Evolutionary conservation across 1,139 yeast genomes (phyloP).

Genomic region (Yamadazyma blattariae): DNA sequence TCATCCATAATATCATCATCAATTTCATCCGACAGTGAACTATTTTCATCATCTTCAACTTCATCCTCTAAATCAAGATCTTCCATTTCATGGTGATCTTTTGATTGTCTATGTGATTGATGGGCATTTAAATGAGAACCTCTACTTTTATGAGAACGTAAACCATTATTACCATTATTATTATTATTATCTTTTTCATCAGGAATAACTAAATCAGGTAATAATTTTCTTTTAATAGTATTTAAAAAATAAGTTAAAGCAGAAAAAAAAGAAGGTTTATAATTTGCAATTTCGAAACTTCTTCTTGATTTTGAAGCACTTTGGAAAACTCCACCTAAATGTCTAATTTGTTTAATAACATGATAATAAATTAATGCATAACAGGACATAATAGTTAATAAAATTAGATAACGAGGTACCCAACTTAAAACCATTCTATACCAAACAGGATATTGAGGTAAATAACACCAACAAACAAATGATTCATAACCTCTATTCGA

Average conservation of each 20-base stretch:
- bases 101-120: constrained; percentile 3
- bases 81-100: constrained; percentile 9
- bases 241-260: constrained; percentile 30
- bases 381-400: constrained; percentile 59
- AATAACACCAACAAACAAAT: constrained; percentile 76
- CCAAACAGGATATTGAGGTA: constrained; percentile 76
- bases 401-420: constrained; percentile 75
- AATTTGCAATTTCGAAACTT: constrained; percentile 9
- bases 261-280: constrained; percentile 36
- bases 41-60: constrained; percentile 9
- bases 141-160: not conserved
- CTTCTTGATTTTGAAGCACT: constrained; percentile 22
- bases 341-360: constrained; percentile 60
- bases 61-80: constrained; percentile 7
- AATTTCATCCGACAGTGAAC: constrained; percentile 6
- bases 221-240: constrained; percentile 21
- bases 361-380: constrained; percentile 73
- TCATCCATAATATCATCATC: constrained; percentile 12
- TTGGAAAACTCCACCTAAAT: constrained; percentile 46
- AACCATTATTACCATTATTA: not conserved
- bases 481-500: constrained; percentile 53
- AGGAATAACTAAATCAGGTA: constrained; percentile 33
- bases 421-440: constrained; percentile 72
- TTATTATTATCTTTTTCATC: constrained; percentile 9
- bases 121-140: not conserved